Percentiles rank a stretch among this genome's conserved stretches.
Conservation (phyloP, 805 yeast genomes). For the Ogataea populi-albae region DNA sequence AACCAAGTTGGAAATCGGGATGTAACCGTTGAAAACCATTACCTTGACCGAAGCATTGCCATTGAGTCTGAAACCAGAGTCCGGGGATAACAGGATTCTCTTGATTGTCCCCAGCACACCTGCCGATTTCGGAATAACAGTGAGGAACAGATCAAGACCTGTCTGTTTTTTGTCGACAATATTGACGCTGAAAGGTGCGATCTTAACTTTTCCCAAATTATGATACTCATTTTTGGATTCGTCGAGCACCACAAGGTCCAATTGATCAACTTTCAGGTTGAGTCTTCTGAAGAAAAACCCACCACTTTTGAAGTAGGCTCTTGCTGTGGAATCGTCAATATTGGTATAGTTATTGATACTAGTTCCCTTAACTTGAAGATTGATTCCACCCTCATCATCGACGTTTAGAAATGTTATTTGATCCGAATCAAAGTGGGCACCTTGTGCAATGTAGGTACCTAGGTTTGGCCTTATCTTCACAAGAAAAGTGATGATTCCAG, state of each 20-base stretch:
- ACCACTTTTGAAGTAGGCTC: conserved; percentile 30
- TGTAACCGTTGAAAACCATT: conserved; percentile 30
- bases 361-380: conserved; percentile 32
- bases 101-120: conserved; percentile 35
- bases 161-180: conserved; percentile 29
- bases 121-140: conserved; percentile 33
- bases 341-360: conserved; percentile 30
- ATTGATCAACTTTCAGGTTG: conserved; percentile 29
- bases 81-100: conserved; percentile 30
- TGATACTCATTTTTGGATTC: conserved; percentile 21
- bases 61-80: conserved; percentile 29
- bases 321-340: conserved; percentile 28
- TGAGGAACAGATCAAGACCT: conserved; percentile 27
- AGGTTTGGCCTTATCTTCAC: conserved; percentile 25
- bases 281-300: conserved; percentile 31
- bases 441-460: conserved; percentile 32
- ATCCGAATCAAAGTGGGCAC: conserved; percentile 31
- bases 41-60: conserved; percentile 35
- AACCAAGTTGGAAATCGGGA: conserved; percentile 32
- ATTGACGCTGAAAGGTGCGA: conserved; percentile 34
- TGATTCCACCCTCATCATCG: conserved; percentile 31
- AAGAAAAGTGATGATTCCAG: conserved; percentile 12
- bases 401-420: conserved; percentile 32
- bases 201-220: conserved; percentile 32
- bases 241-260: conserved; percentile 30